Evolutionary conservation across 345 rosid species (phyloP), one percentile per base, ranked within the genome.

Genomic region (Salix koriyanagi): DNA sequence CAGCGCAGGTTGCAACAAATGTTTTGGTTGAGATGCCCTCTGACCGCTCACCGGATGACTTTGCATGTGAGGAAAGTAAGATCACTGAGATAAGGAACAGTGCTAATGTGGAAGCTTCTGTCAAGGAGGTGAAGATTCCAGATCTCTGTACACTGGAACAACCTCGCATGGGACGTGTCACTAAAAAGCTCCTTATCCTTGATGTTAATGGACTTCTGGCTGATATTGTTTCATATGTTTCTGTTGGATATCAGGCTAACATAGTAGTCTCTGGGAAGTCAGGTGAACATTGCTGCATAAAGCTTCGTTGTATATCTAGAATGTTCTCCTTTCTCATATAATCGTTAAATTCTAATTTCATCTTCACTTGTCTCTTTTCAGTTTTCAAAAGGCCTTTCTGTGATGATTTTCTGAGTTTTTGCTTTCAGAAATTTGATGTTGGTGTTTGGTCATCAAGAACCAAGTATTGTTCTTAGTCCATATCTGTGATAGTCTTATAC

Each of bases 151-250:
- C 75, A 41, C 42, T 79, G 13, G 65, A 77, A 80, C 76, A 85
- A 73, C 72, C 73, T 36, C 75, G 65, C 73, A 19, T 70, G 46
- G 79, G 10, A 50, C 7, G 10, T 65, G 12, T 72, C 54, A 21
- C 39, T 50, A 81, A 77, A 71, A 81, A 81, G 76, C 81, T 81
- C 44, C 81, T 81, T 54, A 75, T 74, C 68, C 81, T 81, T 28
- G 84, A 81, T 77, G 65, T 81, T 15, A 81, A 81, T 74, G 84
- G 81, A 56, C 78, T 81, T 74, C 78, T 81, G 16, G 84, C 65
- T 62, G 81, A 81, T 77, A 56, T 81, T 64, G 75, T 81, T 42
- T 39, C 67, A 26, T 18, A 74, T 69, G 26, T 54, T 76, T 14
- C 28, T 30, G 30, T 1, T 42, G 7, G 58, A 26, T 44, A 13